Percentiles rank a stretch among this genome's conserved stretches.
phyloP scores from a whole-genome alignment of 768 basidiomycete species.

The Rhodosporidiobolus sp. region DNA sequence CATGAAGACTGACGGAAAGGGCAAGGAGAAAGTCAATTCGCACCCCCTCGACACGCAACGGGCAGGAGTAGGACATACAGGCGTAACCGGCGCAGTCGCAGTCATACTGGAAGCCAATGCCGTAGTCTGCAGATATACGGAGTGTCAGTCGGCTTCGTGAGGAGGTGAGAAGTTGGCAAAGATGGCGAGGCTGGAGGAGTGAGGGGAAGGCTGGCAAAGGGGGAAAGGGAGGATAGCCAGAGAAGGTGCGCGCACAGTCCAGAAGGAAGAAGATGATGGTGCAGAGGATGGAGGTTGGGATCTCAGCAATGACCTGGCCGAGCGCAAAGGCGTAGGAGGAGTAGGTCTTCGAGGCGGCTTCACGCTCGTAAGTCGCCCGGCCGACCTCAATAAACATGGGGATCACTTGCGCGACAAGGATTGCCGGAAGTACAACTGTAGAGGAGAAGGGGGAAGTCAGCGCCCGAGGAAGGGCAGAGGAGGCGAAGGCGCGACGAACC shows the following conservation, averaged over 20 bases:
- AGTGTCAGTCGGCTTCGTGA: too few species aligned
- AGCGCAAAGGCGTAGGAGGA: constrained; percentile 78
- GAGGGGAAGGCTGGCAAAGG: too few species aligned
- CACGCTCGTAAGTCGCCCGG: constrained; percentile 47
- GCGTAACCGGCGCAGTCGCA: constrained; percentile 46
- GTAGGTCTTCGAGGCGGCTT: constrained; percentile 79
- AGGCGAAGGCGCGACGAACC: too few species aligned
- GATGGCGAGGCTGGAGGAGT: too few species aligned
- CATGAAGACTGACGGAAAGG: constrained; percentile 45
- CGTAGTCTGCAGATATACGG: too few species aligned
- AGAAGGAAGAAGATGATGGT: constrained; percentile 69
- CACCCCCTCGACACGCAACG: too few species aligned
- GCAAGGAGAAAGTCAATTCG: too few species aligned
- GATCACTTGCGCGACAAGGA: constrained; percentile 74
- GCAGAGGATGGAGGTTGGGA: constrained; percentile 70
- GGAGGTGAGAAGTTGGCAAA: too few species aligned
- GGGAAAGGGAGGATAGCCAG: too few species aligned
- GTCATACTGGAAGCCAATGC: constrained; percentile 45
- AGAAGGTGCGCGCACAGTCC: too few species aligned
- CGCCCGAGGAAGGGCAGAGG: too few species aligned
- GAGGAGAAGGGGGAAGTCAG: too few species aligned
- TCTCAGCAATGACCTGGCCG: constrained; percentile 73
- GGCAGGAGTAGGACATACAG: constrained; percentile 51
- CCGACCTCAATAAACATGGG: constrained; percentile 69
- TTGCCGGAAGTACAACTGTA: constrained; percentile 57